Evolutionary conservation across 805 yeast species (phyloP), one percentile per base, ranked within the genome.

Genomic region (Saccharomycopsis javanensis): DNA sequence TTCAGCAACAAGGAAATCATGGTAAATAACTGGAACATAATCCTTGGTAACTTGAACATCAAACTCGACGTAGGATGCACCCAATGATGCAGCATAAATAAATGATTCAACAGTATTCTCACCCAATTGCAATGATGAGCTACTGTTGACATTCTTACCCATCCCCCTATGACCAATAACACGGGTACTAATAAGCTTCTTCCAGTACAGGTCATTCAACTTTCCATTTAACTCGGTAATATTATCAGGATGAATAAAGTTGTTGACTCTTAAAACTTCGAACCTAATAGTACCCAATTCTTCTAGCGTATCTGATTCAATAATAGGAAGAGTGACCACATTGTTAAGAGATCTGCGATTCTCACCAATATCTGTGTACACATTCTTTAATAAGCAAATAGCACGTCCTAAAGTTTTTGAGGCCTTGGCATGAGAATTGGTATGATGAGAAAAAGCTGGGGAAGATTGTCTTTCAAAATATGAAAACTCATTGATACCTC

Each of bases 161-260:
- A 89, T 75, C 4, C 98, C 98, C 66, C 98, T 80, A 70, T 92
- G 98, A 1, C 98, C 98, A 71, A 92, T 92, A 27, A 92, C 96
- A 59, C 96, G 77, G 1, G 97, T 88, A 0, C 92, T 80, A 4
- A 87, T 90, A 56, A 89, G 73, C 13, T 94, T 88, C 66, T 86
- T 88, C 97, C 97, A 92, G 71, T 90, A 91, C 1, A 94, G 85
- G 55, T 87, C 86, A 1, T 88, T 79, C 8, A 42, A 23, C 66
- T 86, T 88, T 97, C 97, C 92, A 71, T 90, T 91, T 1, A 94
- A 85, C 55, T 87, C 86, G 0, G 88, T 79, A 63, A 86, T 74
- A 34, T 63, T 75, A 45, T 79, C 77, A 7, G 83, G 82, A 67
- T 89, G 95, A 37, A 67, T 66, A 65, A 91, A 92, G 1, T 97